Evolutionary conservation across 192 early-diverging fungal genomes (phyloP), one percentile per base, ranked within the genome.

Genomic region (Coemansia sp.): DNA sequence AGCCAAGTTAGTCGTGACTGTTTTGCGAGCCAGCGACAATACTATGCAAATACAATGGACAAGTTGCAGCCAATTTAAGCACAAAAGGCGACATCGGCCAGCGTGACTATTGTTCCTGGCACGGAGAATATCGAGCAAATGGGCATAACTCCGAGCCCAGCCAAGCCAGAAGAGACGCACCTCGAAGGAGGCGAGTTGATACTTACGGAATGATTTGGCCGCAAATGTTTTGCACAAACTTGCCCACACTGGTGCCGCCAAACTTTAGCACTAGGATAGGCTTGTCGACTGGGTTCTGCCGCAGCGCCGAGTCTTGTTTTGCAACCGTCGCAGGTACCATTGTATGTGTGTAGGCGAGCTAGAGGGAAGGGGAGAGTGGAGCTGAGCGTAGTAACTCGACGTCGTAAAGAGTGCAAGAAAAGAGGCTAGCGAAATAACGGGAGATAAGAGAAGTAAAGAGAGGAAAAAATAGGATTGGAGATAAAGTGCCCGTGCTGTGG

Each of bases 231-330:
- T 91, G 86, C 12, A 91, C 63, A 70, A 90, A 91, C 73, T 91
- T 95, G 60, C 97, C 96, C 35, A 99, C 93, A 63, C 89, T 92
- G 35, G 97, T 99, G 29, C 97, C 96, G 63, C 97, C 97, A 88
- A 95, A 99, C 87, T 99, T 99, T 72, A 92, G 90, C 38, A 91
- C 92, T 61, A 91, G 67, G 81, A 87, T 89, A 40, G 89, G 90
- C 46, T 77, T 74, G 27, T 68, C 37, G 17, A 70, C 43, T 4
- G 76, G 74, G 46, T 76, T 79, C 67, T 35, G 29, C 19, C 53
- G 53, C 32, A 56, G 53, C 7, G 31, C 51, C 9, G 51, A 54
- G 29, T 5, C 27, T 54, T 14, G 51, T 0, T 54, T 54, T 2
- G 51, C 11, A 64, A 38, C 68, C 60, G 60, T 45, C 5, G 38